These are phyloP conservation scores for Neoascochyta sp. DNA, from an alignment of 2,329 filamentous ascomycete species.

Conservation along the genomic window DNA sequence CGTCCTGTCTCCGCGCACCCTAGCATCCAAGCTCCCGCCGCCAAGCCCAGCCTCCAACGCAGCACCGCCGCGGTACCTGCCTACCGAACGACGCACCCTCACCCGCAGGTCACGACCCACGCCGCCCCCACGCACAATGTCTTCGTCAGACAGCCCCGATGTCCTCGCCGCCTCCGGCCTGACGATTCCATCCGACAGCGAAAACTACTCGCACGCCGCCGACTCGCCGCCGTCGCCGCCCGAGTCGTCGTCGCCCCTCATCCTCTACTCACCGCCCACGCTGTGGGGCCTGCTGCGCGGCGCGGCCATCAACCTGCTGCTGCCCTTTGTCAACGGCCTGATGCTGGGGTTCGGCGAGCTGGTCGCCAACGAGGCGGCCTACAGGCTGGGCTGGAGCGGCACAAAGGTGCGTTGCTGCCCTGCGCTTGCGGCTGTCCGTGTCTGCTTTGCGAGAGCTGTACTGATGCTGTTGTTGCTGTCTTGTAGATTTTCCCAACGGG, in stretches of 20 bases:
- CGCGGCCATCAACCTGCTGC: slow-evolving; percentile 88
- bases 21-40: background rate
- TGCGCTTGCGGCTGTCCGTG: slow-evolving; percentile 1
- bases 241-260: slow-evolving; percentile 62
- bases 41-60: background rate
- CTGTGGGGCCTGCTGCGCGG: slow-evolving; percentile 81
- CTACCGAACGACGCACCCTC: slow-evolving; percentile 2
- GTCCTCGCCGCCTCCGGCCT: slow-evolving; percentile 68
- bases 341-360: slow-evolving; percentile 98
- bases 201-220: slow-evolving; percentile 70
- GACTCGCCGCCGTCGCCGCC: slow-evolving; percentile 59
- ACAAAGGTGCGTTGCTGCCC: slow-evolving; percentile 68
- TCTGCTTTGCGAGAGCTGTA: background rate
- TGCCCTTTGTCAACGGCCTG: slow-evolving; percentile 95
- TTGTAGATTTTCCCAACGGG: slow-evolving; percentile 56
- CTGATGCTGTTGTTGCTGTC: too few relatives aligned
- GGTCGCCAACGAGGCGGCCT: slow-evolving; percentile 93
- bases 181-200: slow-evolving; percentile 78
- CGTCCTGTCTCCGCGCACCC: too few relatives aligned
- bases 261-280: slow-evolving; percentile 86
- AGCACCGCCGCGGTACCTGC: background rate
- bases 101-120: slow-evolving; percentile 1
- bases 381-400: slow-evolving; percentile 84
- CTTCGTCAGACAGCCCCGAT: slow-evolving; percentile 34
- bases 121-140: slow-evolving; percentile 10